Percentiles rank a stretch among this genome's conserved stretches.
Evolutionary conservation across 441 rosid species (phyloP).

Genomic region (Gossypium schwendimanii): DNA sequence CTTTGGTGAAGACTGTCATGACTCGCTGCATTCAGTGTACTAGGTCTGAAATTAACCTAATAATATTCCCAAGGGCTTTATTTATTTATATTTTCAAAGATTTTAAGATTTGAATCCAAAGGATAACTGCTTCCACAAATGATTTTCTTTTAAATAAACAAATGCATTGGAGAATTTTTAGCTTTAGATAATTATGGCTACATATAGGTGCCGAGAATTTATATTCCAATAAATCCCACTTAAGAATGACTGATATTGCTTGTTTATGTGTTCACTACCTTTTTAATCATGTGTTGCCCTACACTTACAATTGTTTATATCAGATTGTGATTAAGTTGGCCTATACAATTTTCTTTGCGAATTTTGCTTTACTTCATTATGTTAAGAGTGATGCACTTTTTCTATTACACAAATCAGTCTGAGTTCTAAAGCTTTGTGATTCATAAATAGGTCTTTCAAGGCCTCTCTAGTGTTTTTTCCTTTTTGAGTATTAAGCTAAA

Average conservation of each 20-base stretch:
- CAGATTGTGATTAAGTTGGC: conserved; percentile 2
- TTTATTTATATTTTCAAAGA: background rate
- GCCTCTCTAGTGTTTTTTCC: background rate
- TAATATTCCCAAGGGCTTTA: background rate
- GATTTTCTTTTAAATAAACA: background rate
- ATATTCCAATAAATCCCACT: background rate
- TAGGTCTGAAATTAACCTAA: conserved; percentile 44
- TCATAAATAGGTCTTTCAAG: background rate
- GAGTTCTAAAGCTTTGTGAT: background rate
- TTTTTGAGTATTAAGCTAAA: background rate
- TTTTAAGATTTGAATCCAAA: background rate
- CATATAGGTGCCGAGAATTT: background rate
- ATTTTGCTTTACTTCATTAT: background rate
- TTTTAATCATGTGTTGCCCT: background rate
- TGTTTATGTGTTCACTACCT: background rate
- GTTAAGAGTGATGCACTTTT: background rate
- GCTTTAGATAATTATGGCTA: background rate
- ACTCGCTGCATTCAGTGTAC: conserved; percentile 98
- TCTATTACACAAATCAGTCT: background rate
- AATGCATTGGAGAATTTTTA: background rate
- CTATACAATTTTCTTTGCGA: background rate
- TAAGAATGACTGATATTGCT: background rate
- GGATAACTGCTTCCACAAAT: background rate
- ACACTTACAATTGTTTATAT: background rate
- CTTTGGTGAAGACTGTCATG: conserved; percentile 96